phyloP scores from a whole-genome alignment of 148 eudicot species.

The Amaranthus cruentus region DNA sequence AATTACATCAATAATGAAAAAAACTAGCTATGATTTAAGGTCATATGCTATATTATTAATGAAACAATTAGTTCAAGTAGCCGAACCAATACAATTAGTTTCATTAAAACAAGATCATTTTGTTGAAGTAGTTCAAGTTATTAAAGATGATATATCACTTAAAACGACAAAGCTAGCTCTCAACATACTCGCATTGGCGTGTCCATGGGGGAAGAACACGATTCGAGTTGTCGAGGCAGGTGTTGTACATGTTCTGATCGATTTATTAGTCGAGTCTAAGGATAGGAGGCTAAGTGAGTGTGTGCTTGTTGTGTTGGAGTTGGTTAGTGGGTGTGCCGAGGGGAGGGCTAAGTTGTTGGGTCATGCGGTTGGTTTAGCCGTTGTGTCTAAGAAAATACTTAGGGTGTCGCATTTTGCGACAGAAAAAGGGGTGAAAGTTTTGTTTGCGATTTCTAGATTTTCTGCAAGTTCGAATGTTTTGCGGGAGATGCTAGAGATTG shows the following conservation, averaged over 20 bases:
- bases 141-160: too few species aligned
- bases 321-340: conserved; percentile 58
- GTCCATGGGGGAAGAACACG: too few species aligned
- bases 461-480: conserved; percentile 35
- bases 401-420: conserved; percentile 57
- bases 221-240: not conserved
- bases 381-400: conserved; percentile 68
- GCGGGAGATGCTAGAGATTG: conserved; percentile 64
- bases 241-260: conserved; percentile 24
- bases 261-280: conserved; percentile 33
- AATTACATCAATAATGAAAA: not conserved
- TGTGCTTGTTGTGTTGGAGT: conserved; percentile 47
- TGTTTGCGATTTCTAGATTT: conserved; percentile 39
- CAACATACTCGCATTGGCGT: too few species aligned
- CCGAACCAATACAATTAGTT: not conserved
- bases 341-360: conserved; percentile 55
- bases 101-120: not conserved
- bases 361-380: conserved; percentile 62
- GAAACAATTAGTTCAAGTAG: not conserved
- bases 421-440: conserved; percentile 51
- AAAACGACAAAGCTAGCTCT: too few species aligned
- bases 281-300: conserved; percentile 47
- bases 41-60: not conserved
- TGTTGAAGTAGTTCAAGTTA: too few species aligned
- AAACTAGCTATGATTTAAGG: conserved; percentile 20